Base-by-base conservation (phyloP, 345 rosid species). In the Salix udensis region DNA sequence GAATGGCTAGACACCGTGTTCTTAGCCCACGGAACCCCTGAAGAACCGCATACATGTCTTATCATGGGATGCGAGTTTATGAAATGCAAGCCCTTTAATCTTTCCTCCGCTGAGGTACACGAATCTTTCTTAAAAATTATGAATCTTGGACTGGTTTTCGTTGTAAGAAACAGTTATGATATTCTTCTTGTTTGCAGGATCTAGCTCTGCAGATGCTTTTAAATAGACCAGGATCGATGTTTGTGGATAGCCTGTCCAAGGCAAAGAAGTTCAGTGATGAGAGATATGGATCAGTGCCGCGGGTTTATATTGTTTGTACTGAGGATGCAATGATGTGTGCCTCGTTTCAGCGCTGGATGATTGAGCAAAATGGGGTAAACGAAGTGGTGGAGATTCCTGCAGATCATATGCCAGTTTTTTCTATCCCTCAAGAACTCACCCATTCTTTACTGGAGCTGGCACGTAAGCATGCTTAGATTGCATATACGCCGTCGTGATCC, bases 321-420 rank as follows among this genome's bases (percentile, higher is more conserved):
- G 80, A 80, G n/a, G 91, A 86, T 48, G 23, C 68, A 11, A 3
- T 16, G 8, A 0, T 85, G 14, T 3, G 7, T 9, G 67, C 65
- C 24, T 79, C 79, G 2, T 30, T 55, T 3, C 87, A 87, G 46
- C 50, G 61, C 5, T 85, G 84, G 83, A 81, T 81, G 65, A 79
- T 85, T 46, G 61, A 42, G 0, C 79, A 80, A 60, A 74, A 74
- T 40, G 74, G 71, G 4, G 40, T 68, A 0, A 30, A 86, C 36
- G 80, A 86, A 53, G 87, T 82, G 48, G 70, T 58, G 50, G 73
- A 68, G 74, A 85, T 88, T 39, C 50, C 52, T 5, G 50, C 23
- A 21, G 86, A 78, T 73, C 91, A 86, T 60, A 85, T 85, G 92
- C 77, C 81, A 40, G 86, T 88, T 82, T 58, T 83, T 28, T 87